A percentile compares a stretch with the other conserved stretches of the same genome.
Conservation (phyloP, 1,284 basidiomycete species). For the Cutaneotrichosporon sp. region DNA sequence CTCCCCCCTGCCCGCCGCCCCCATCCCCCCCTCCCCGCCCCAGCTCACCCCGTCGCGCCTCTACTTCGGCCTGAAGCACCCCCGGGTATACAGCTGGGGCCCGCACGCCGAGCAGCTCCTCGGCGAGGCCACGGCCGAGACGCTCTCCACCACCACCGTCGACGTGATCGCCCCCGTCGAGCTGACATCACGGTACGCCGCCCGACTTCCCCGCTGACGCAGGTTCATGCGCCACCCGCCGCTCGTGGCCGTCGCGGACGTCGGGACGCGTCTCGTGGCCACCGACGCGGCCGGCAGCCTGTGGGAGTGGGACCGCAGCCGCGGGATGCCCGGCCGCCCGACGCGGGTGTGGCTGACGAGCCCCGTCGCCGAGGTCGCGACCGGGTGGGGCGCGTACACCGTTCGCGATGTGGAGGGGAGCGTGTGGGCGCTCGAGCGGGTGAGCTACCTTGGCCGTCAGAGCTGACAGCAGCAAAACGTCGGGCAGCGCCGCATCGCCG, state of each 20-base stretch:
- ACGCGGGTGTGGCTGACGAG: neutral
- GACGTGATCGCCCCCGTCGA: neutral
- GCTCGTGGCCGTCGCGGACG: neutral
- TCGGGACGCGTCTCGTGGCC: neutral
- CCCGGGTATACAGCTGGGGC: slow-evolving; percentile 1
- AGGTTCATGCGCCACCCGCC: slow-evolving; percentile 3
- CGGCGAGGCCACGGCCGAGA: neutral
- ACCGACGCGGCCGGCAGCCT: neutral
- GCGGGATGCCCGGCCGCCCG: neutral
- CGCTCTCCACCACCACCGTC: neutral
- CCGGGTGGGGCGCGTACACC: neutral
- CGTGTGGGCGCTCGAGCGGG: neutral
- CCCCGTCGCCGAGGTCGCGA: neutral
- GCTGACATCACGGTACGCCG: neutral
- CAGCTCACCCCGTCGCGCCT: neutral
- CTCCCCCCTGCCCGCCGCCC: no score
- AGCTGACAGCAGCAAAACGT: slow-evolving; percentile 1
- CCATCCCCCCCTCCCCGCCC: no score
- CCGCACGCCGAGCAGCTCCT: slow-evolving; percentile 4
- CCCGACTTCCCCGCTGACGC: neutral
- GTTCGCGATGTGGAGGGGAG: neutral
- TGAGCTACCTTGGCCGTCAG: neutral
- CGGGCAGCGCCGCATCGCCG: neutral
- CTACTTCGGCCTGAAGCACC: slow-evolving; percentile 3
- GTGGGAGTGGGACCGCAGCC: slow-evolving; percentile 4